Conservation (phyloP, 305 asterid genomes). For the Rubia occidens region DNA sequence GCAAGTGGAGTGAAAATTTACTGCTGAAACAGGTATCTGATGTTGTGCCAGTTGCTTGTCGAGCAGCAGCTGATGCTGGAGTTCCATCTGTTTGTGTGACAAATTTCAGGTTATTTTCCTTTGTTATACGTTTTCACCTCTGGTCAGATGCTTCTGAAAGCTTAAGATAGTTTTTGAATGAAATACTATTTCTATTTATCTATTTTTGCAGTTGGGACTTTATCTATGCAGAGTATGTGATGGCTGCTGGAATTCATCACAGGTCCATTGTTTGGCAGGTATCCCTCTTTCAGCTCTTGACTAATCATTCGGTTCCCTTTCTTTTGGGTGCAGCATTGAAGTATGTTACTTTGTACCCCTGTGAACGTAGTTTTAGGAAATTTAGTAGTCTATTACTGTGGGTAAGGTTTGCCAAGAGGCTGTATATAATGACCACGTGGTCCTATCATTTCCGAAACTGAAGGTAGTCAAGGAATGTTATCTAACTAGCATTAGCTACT, state of each 20-base stretch:
- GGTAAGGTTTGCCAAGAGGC: not conserved
- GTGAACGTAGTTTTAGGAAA: not conserved
- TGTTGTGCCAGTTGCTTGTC: constrained; percentile 95
- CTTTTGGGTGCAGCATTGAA: not conserved
- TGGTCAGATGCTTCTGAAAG: not conserved
- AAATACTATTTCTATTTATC: constrained; percentile 6
- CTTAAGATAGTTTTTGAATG: not conserved
- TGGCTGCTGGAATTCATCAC: constrained; percentile 96
- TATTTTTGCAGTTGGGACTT: constrained; percentile 84
- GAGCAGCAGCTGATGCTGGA: constrained; percentile 99
- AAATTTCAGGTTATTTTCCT: constrained; percentile 60
- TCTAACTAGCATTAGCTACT: not conserved
- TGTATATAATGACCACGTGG: not conserved
- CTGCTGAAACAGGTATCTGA: constrained; percentile 67
- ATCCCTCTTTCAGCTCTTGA: not conserved
- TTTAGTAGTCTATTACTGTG: not conserved
- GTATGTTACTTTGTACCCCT: not conserved
- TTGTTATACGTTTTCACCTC: constrained; percentile 1
- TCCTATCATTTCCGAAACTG: not conserved
- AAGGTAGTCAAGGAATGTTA: not conserved
- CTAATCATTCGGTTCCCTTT: not conserved
- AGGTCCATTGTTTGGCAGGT: constrained; percentile 99
- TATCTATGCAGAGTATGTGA: constrained; percentile 93
- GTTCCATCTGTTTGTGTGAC: constrained; percentile 87
- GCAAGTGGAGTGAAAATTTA: constrained; percentile 6